A percentile compares a stretch with the other conserved stretches of the same genome.
These are phyloP conservation scores for Colletotrichum siamense DNA, from an alignment of 2,329 filamentous ascomycete genomes.

Conservation along the genomic window DNA sequence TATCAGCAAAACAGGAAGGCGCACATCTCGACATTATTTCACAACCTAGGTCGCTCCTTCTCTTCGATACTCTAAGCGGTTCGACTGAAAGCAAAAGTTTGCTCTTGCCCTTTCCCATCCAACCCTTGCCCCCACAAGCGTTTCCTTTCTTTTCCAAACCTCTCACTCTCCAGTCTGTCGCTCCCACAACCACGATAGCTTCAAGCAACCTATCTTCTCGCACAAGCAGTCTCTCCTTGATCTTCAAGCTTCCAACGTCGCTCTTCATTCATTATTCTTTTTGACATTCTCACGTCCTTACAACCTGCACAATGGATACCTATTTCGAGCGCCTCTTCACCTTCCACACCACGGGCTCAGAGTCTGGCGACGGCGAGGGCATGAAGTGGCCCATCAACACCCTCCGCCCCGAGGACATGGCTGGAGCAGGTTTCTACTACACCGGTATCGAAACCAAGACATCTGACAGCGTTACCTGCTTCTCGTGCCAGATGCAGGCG, in stretches of 20 bases:
- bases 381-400: neutral
- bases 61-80: neutral
- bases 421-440: neutral
- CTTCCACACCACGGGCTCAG: neutral
- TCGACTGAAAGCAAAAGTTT: neutral
- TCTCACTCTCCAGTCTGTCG: neutral
- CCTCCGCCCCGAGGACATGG: constrained; percentile 4
- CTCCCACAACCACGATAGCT: neutral
- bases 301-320: neutral
- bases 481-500: neutral
- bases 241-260: neutral
- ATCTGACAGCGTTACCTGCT: neutral
- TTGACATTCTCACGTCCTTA: neutral
- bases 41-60: neutral
- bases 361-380: neutral
- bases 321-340: neutral
- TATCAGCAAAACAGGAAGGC: neutral
- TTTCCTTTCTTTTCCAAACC: neutral
- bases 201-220: rapidly evolving
- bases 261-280: neutral
- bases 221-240: neutral
- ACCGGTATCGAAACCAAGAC: neutral
- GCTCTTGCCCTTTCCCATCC: rapidly evolving
- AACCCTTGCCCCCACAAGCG: rapidly evolving
- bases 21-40: neutral